Base-by-base conservation (phyloP, 495 filamentous ascomycete species). In the Penicillium pancosmium region DNA sequence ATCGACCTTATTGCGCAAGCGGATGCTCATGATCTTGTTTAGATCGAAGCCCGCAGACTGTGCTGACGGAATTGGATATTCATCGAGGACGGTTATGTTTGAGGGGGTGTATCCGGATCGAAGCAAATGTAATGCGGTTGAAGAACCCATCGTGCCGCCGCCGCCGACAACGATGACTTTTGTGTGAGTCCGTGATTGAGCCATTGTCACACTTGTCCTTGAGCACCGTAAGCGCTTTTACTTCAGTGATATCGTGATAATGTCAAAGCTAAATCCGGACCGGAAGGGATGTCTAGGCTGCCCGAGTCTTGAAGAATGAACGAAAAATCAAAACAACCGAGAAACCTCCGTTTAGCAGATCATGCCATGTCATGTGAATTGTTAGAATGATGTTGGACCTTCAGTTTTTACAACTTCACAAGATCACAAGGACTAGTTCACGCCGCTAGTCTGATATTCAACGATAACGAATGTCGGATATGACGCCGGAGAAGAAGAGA, bases 11-110 rank as follows among this genome's bases (percentile, higher is more conserved):
- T 65, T 65, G 33, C 63, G 59, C 18, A 62, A 47, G 9, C 59
- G 55, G 11, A 65, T 56, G 3, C 63, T 33, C 63, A 73, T 70
- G 50, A 80, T 79, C 60, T 82, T 82, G 52, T 82, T 82, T 4
- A 82, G 53, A 49, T 81, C 78, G 49, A 78, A 75, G 10, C 77
- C 77, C 10, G 78, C 78, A 19, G 77, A 72, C 21, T 77, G 76
- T 13, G 71, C 62, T 0, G 74, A 80, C 10, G 80, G 80, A 36
- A 78, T 60, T 2, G 63, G 61, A 51, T 78, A 73, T 12, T 68
- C 59, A 59, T 83, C 80, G 12, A 80, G 69, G 15, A 81, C 78
- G 10, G 70, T 76, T 34, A 82, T 70, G 46, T 77, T 71, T 3
- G 59, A 65, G 1, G 63, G 59, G 16, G 55, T 72, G 62, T 78